A percentile compares a stretch with the other conserved stretches of the same genome.
Evolutionary conservation across 495 filamentous ascomycete genomes (phyloP).

Genomic region (Neurospora cerealis): DNA sequence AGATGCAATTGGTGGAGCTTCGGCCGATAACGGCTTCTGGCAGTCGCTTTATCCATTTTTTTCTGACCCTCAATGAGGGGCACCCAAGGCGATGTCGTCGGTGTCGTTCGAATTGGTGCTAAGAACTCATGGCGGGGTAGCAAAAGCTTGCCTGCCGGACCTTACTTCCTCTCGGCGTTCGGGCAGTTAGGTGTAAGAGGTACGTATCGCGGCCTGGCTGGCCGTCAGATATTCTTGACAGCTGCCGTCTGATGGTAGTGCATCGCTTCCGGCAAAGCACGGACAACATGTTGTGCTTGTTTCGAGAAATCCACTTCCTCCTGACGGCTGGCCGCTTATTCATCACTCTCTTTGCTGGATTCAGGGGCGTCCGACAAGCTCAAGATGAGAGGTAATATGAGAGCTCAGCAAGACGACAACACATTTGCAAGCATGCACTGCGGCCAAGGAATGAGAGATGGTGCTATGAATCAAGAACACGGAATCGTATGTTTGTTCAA

Average conservation of each 20-base stretch:
- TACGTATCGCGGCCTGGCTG: not conserved
- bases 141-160: not conserved
- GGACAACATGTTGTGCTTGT: not conserved
- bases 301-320: not conserved
- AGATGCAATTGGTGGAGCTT: not conserved
- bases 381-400: not conserved
- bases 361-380: not conserved
- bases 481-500: not conserved
- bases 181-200: not conserved
- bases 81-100: not conserved
- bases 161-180: not conserved
- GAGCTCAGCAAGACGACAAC: not conserved
- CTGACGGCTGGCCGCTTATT: not conserved
- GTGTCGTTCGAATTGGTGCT: not conserved
- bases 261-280: not conserved
- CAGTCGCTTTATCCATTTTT: not conserved
- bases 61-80: not conserved
- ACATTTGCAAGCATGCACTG: not conserved
- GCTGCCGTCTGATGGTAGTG: not conserved
- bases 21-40: not conserved
- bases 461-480: not conserved
- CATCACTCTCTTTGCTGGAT: not conserved
- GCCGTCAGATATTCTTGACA: not conserved
- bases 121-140: not conserved
- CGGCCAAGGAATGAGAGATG: not conserved